Evolutionary conservation across 164 flowering plant species (phyloP), one percentile per base, ranked within the genome.

Genomic region (Berberis vulgaris): DNA sequence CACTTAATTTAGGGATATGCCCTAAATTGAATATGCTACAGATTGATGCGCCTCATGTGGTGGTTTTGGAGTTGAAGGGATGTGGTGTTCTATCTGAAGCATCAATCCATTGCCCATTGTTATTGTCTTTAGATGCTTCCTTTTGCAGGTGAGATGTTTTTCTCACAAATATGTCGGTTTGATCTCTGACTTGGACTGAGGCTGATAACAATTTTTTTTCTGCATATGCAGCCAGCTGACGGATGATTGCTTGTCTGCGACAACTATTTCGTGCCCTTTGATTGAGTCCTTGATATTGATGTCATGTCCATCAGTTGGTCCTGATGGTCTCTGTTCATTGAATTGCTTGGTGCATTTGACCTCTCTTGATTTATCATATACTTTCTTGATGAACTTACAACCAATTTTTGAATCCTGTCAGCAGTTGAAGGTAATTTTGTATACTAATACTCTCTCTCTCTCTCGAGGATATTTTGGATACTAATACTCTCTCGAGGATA

Each of bases 1-100:
- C 97, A n/a, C 86, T 94, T 2, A 94, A 94, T 77, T 71, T 94
- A 64, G 99, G 99, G 49, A 94, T 94, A 72, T 94, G 99, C 69
- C 99, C 99, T 8, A 94, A 91, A 75, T 67, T 94, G 79, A 81
- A 71, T 62, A 69, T 41, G 7, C 95, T 94, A 11, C 63, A 69
- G 41, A 79, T 94, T 77, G 91, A 86, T 67, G 96, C 93, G 3
- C 88, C 88, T 3, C 61, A 54, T 2, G 85, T 94, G 97, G 78
- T 71, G 56, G 71, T 82, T 12, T 86, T 94, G 60, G 99, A 94
- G 78, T 75, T 94, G 77, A 91, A 94, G 78, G 99, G 99, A n/a
- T 94, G 99, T 76, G 99, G 99, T 62, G 97, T 83, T 39, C 69
- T 94, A 44, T 86, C 91, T 47, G 81, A 87, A 65, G 98, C 88